These are phyloP conservation scores for Shiraia bambusicola DNA, from an alignment of 2,329 filamentous ascomycete species.

Conservation along the genomic window DNA sequence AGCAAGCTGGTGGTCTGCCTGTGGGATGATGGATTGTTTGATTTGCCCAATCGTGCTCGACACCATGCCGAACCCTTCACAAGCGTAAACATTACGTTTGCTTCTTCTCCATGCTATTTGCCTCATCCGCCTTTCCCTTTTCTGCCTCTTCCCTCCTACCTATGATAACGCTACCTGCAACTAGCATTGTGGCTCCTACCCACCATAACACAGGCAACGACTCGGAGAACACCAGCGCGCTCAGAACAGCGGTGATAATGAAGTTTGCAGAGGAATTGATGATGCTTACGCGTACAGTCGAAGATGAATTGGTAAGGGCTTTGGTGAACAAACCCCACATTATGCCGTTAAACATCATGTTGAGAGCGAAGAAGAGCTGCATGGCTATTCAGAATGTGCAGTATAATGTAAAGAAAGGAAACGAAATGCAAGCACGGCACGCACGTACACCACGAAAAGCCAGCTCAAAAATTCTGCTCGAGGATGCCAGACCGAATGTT, in stretches of 20 bases:
- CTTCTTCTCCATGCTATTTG: slow-evolving; percentile 23
- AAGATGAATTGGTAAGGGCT: slow-evolving; percentile 71
- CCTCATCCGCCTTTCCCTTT: slow-evolving; percentile 32
- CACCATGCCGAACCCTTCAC: slow-evolving; percentile 40
- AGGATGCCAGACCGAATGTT: slow-evolving; percentile 49
- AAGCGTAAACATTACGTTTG: slow-evolving; percentile 16
- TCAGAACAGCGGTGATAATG: slow-evolving; percentile 72
- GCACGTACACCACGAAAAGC: slow-evolving; percentile 54
- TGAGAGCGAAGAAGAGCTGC: slow-evolving; percentile 73
- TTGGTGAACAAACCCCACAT: slow-evolving; percentile 86
- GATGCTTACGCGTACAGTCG: slow-evolving; percentile 77
- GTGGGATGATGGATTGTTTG: too few relatives aligned
- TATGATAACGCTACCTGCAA: slow-evolving; percentile 77
- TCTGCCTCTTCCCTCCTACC: slow-evolving; percentile 64
- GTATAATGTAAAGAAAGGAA: neutral
- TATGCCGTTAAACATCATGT: slow-evolving; percentile 72
- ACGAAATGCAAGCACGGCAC: neutral
- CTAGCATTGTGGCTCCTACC: slow-evolving; percentile 69
- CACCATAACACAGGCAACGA: slow-evolving; percentile 73
- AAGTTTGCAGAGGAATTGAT: slow-evolving; percentile 84
- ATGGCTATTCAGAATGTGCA: slow-evolving; percentile 4
- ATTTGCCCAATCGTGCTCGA: slow-evolving; percentile 17
- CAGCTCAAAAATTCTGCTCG: slow-evolving; percentile 53
- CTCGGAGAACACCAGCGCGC: slow-evolving; percentile 70
- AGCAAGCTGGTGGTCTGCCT: too few relatives aligned